phyloP scores from a whole-genome alignment of 495 filamentous ascomycete species.

The Tuber indicum region DNA sequence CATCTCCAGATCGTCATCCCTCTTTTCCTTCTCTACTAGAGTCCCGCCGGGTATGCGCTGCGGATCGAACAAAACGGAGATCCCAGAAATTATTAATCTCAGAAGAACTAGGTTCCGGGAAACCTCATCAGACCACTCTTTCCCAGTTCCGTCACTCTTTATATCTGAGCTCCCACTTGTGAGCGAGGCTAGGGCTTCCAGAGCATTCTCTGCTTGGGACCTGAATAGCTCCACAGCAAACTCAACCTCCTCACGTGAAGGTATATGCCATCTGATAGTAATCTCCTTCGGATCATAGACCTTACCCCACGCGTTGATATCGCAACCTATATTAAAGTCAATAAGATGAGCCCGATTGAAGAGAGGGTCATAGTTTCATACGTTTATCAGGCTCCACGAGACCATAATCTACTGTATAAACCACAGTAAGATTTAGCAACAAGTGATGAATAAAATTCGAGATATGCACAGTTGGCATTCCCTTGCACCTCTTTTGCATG shows the following conservation, averaged over 20 bases:
- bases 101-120: slow-evolving; percentile 80
- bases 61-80: slow-evolving; percentile 81
- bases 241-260: slow-evolving; percentile 66
- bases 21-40: slow-evolving; percentile 43
- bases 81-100: slow-evolving; percentile 75
- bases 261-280: slow-evolving; percentile 84
- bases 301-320: slow-evolving; percentile 59
- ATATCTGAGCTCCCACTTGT: slow-evolving; percentile 75
- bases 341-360: neutral
- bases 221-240: slow-evolving; percentile 87
- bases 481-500: slow-evolving; percentile 91
- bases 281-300: slow-evolving; percentile 62
- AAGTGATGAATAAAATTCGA: slow-evolving; percentile 98
- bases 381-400: slow-evolving; percentile 68
- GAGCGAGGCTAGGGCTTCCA: slow-evolving; percentile 63
- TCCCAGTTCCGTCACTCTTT: slow-evolving; percentile 87
- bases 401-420: slow-evolving; percentile 81
- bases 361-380: slow-evolving; percentile 29
- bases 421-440: slow-evolving; percentile 92
- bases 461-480: slow-evolving; percentile 88
- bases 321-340: slow-evolving; percentile 20
- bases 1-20: slow-evolving; percentile 43
- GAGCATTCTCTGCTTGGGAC: slow-evolving; percentile 62
- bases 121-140: slow-evolving; percentile 97
- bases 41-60: slow-evolving; percentile 54